Base-by-base conservation (phyloP, 2,329 filamentous ascomycete species). In the Nemania abortiva region DNA sequence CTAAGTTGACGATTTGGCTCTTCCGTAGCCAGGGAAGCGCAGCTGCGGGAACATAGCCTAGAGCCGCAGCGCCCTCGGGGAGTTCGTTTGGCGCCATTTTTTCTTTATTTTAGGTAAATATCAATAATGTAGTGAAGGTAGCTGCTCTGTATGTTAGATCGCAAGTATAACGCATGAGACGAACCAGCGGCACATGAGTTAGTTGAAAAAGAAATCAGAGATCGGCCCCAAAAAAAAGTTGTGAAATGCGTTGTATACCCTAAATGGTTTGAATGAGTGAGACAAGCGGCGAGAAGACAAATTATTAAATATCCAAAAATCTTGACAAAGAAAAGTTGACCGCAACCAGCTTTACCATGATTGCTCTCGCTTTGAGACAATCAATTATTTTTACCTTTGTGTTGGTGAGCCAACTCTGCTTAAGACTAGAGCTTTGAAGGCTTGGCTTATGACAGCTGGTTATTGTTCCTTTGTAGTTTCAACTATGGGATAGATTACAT, bases 321-420 rank as follows among this genome's bases (percentile, higher is more conserved):
- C 18, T 11, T 27, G 15, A 68, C 62, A 68, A 68, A 68, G 59
- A 22, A 34, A 57, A 20, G 15, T 5, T 5, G 20, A 15, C 50
- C 20, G 66, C 57, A 61, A 66, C 53, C 66, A 53, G 63, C 31
- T 37, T 54, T n/a, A 10, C 27, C 11, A 27, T n/a, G 42, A 59
- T 24, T 24, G 66, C 47, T 65, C 66, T 55, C 53, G 7, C 34
- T 37, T 37, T 37, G 57, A 52, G n/a, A 45, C 7, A 29, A 11
- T 4, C 1, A 24, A 2, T 34, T 6, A 20, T 15, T 9, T 37
- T 5, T 45, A 9, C 31, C 57, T 69, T 66, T 69, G 34, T 66
- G 3, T 18, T 7, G 11, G 27, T 27, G 39, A 24, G 2, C 5
- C 2, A 37, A 29, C 34, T 49, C 42, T 47, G 13, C 13, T 47